A percentile compares a stretch with the other conserved stretches of the same genome.
Evolutionary conservation across 1,284 basidiomycete genomes (phyloP).

Genomic region (Agroathelia rolfsii): DNA sequence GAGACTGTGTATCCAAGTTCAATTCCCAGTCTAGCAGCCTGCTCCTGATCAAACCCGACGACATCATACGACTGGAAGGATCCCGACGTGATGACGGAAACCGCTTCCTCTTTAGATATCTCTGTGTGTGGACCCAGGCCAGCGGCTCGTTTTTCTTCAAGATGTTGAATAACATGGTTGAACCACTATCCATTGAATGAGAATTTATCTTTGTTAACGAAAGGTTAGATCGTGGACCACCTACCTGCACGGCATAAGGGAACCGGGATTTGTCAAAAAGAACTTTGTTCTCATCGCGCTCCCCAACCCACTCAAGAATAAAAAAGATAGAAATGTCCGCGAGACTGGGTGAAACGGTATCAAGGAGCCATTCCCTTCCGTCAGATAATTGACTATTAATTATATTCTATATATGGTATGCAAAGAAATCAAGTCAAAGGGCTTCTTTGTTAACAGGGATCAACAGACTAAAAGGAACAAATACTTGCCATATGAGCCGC

Average conservation of each 20-base stretch:
- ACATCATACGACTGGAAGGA: constrained; percentile 26
- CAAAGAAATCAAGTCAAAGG: too few relatives aligned
- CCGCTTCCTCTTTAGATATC: constrained; percentile 34
- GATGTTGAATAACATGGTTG: constrained; percentile 4
- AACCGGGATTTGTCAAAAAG: constrained; percentile 30
- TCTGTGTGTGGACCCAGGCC: constrained; percentile 33
- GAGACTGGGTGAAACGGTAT: constrained; percentile 38
- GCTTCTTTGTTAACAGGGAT: too few relatives aligned
- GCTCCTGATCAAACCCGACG: constrained; percentile 35
- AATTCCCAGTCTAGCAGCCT: constrained; percentile 34
- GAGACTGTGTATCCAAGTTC: constrained; percentile 28
- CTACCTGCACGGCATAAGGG: constrained; percentile 32
- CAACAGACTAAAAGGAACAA: too few relatives aligned
- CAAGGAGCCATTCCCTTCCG: constrained; percentile 48
- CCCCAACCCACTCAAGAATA: constrained; percentile 32
- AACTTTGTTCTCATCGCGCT: too few relatives aligned
- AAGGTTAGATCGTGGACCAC: too few relatives aligned
- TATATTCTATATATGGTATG: constrained; percentile 30
- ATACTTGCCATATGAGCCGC: too few relatives aligned
- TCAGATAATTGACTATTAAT: constrained; percentile 44
- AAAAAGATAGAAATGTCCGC: constrained; percentile 45
- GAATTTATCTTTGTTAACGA: too few relatives aligned
- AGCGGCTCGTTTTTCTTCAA: constrained; percentile 6
- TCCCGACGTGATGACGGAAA: constrained; percentile 29
- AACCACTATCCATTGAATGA: constrained; percentile 10